phyloP scores from a whole-genome alignment of 768 basidiomycete genomes.

The Pseudohyphozyma bogoriensis region DNA sequence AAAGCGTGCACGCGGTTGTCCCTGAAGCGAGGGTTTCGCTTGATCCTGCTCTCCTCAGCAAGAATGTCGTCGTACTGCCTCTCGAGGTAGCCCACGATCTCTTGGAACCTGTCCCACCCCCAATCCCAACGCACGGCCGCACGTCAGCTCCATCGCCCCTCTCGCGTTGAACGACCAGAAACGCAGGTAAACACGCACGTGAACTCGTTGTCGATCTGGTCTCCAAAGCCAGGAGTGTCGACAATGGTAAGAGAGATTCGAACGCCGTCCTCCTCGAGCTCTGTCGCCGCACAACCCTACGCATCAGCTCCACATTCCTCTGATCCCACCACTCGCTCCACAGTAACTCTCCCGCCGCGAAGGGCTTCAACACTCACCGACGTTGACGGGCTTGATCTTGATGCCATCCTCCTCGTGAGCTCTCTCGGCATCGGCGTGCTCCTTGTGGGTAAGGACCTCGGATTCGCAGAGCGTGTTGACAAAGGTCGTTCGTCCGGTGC shows the following conservation, averaged over 20 bases:
- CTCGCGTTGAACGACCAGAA: not conserved
- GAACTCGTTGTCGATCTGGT: slow-evolving; percentile 97
- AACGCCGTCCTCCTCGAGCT: slow-evolving; percentile 96
- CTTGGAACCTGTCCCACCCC: slow-evolving; percentile 62
- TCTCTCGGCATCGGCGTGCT: slow-evolving; percentile 69
- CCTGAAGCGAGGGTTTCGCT: slow-evolving; percentile 97
- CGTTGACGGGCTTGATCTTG: slow-evolving; percentile 85
- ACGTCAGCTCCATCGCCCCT: not conserved
- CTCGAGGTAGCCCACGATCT: slow-evolving; percentile 92
- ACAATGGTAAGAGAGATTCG: slow-evolving; percentile 96
- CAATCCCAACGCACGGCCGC: not conserved
- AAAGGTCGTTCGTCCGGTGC: slow-evolving; percentile 76
- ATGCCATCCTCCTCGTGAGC: slow-evolving; percentile 91
- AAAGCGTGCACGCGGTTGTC: slow-evolving; percentile 95
- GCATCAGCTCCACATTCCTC: not conserved
- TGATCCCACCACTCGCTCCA: not conserved
- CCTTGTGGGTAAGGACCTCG: slow-evolving; percentile 78
- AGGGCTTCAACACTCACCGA: slow-evolving; percentile 49
- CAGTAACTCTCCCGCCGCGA: not conserved
- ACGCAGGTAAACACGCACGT: slow-evolving; percentile 55
- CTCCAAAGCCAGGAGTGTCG: slow-evolving; percentile 97
- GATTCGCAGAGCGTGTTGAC: slow-evolving; percentile 93
- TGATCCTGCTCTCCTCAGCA: slow-evolving; percentile 96
- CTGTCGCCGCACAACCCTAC: slow-evolving; percentile 42
- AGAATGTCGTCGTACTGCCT: slow-evolving; percentile 98